Base-by-base conservation (phyloP, 2,329 filamentous ascomycete genomes). In the Sclerotinia borealis region DNA sequence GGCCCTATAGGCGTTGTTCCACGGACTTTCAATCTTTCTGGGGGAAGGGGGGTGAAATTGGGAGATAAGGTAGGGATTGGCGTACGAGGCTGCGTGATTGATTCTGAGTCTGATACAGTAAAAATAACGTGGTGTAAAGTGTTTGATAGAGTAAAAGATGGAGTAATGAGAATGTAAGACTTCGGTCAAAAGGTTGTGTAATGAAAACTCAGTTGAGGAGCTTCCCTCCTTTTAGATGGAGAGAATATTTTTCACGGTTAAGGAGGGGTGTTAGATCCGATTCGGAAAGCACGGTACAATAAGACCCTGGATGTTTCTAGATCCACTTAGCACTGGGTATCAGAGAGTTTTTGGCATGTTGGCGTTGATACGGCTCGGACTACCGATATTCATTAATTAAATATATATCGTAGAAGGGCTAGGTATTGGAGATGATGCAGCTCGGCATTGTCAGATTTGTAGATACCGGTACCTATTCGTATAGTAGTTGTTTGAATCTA, bases 171-270 rank as follows among this genome's bases (percentile, higher is more conserved):
- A 63, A 63, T 62, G 54, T 63, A 36, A 59, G 45, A 63, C 25
- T 45, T 31, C 47, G 45, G 54, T 63, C 61, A 63, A 59, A 58
- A 47, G 50, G 59, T 63, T 63, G 61, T 39, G 61, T 63, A 63
- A 63, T 63, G 52, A 43, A 63, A 63, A 63, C 61, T 56, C 61
- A 63, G 54, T 41, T 63, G 61, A 63, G 61, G 61, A 63, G 51
- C 47, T 25, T 56, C 61, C 27, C 10, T 41, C 45, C 54, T 59
- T 63, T 59, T 59, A 48, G 43, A 59, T 31, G 61, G 43, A 31
- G 61, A 63, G 55, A 59, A 63, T 47, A 49, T 47, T 59, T 56
- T 36, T 41, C 41, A 48, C 39, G 11, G 36, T 41, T 41, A 49
- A 27, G 37, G 45, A 59, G 60, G 60, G 51, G 51, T 58, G 41